These are phyloP conservation scores for Clavariopsis aquatica DNA, from an alignment of 495 filamentous ascomycete species.

Conservation along the genomic window DNA sequence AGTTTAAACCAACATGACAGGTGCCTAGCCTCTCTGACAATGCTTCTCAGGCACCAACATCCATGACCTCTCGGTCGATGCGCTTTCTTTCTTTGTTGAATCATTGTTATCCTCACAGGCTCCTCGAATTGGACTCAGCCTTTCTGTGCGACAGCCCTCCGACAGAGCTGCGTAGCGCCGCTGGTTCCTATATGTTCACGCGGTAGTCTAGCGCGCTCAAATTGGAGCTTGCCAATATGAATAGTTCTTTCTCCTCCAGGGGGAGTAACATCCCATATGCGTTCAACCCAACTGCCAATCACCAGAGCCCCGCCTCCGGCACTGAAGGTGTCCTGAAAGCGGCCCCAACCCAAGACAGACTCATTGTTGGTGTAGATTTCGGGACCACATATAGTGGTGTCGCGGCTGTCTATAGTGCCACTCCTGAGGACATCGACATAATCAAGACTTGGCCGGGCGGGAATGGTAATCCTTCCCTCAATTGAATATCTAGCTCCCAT, in stretches of 20 bases:
- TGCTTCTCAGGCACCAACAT: conserved; percentile 28
- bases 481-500: conserved; percentile 18
- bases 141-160: not conserved
- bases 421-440: conserved; percentile 75
- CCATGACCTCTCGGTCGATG: conserved; percentile 25
- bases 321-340: conserved; percentile 10
- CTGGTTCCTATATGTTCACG: conserved; percentile 2
- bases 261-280: conserved; percentile 34
- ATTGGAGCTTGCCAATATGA: conserved; percentile 13
- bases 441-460: conserved; percentile 82
- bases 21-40: conserved; percentile 35
- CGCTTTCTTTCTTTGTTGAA: conserved; percentile 2
- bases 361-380: conserved; percentile 49
- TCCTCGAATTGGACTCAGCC: not conserved
- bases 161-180: not conserved
- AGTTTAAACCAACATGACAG: conserved; percentile 15
- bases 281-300: conserved; percentile 33
- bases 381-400: conserved; percentile 54
- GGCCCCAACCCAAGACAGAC: conserved; percentile 33
- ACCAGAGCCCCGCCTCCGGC: conserved; percentile 18
- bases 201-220: conserved; percentile 1
- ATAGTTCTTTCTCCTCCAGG: conserved; percentile 12
- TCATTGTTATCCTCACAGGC: not conserved
- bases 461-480: conserved; percentile 47
- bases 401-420: conserved; percentile 72